Evolutionary conservation across 768 basidiomycete species (phyloP), one percentile per base, ranked within the genome.

Genomic region (Strobilomyces confusus): DNA sequence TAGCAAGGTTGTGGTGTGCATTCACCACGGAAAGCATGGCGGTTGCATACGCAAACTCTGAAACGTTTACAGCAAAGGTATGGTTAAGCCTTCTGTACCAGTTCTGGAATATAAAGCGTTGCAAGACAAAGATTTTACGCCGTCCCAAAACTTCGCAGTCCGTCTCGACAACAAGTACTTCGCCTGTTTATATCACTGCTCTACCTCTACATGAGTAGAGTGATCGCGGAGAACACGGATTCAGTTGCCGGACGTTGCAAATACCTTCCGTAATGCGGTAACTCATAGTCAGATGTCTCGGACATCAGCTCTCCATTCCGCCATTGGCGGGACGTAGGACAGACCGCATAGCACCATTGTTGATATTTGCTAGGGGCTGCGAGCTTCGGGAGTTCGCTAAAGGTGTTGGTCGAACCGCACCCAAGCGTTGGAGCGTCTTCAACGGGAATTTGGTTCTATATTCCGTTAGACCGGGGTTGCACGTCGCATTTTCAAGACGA

Each of bases 361-460:
- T 72, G 61, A 55, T 71, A 67, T 49, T 77, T 54, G 56, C 65
- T 37, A 70, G 57, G 49, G 62, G 75, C 61, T 47, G 69, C 54
- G 49, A 71, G 57, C 49, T 68, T 63, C 59, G 72, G 48, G 55
- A 48, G 43, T 59, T 63, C 55, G 32, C 58, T 45, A 60, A 68
- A 50, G 62, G 63, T 44, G 70, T 71, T 20, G 79, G 77, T 44
- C 79, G 77, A 2, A 78, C 78, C 32, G 85, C 80, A 57, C 87
- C 88, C 44, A 92, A 77, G 14, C 92, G 84, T 68, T 89, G 87
- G 9, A 95, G 80, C 3, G 91, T 91, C 66, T 95, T 93, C 69
- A 94, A 85, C 5, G 94, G 94, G 77, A 98, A 98, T 68, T 94
- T 94, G 23, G 94, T 95, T 60, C 92, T 95, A 68, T 51, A 40